Percentiles rank a stretch among this genome's conserved stretches.
phyloP scores from a whole-genome alignment of 345 rosid genomes.

The Corchorus capsularis region DNA sequence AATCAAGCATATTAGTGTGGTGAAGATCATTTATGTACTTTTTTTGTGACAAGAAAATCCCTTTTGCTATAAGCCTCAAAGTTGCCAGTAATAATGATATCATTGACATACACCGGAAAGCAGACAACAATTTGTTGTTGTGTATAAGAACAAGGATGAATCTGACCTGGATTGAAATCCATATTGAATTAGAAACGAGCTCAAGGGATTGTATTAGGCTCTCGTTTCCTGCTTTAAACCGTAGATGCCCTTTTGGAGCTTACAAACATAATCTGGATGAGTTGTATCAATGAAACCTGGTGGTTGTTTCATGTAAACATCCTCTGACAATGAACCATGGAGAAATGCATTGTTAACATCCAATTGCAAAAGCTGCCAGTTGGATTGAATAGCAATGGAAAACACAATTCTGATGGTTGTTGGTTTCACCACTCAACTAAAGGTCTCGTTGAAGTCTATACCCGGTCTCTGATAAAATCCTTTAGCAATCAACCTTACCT shows the following conservation, averaged over 20 bases:
- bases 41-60: no score
- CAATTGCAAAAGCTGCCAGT: not conserved
- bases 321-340: not conserved
- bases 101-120: conserved; percentile 13
- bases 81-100: conserved; percentile 6
- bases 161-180: not conserved
- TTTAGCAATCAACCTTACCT: not conserved
- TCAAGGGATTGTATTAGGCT: not conserved
- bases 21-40: no score
- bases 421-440: not conserved
- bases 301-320: not conserved
- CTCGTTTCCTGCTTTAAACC: conserved; percentile 6
- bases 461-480: not conserved
- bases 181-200: no score
- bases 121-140: not conserved
- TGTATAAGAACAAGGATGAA: not conserved
- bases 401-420: not conserved
- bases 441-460: not conserved
- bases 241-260: not conserved
- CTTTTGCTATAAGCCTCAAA: no score
- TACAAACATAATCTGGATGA: not conserved
- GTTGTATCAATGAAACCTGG: not conserved
- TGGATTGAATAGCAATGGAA: not conserved
- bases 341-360: no score
- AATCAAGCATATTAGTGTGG: no score